These are phyloP conservation scores for Leptomonas seymouri DNA, from an alignment of 208 protist genomes.

Conservation along the genomic window DNA sequence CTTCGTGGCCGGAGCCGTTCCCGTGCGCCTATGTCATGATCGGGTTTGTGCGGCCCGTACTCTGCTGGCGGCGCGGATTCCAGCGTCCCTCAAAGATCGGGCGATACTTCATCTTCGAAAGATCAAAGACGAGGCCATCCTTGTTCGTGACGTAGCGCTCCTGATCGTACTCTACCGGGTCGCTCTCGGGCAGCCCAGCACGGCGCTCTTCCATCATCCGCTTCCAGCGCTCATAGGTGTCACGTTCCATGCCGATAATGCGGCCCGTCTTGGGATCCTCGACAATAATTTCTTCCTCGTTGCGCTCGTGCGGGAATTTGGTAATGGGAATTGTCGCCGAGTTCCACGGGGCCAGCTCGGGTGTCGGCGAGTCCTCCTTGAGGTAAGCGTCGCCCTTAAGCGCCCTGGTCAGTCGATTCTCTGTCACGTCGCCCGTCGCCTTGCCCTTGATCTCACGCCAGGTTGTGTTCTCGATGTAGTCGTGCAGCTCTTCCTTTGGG, in stretches of 20 bases:
- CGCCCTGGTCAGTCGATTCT: constrained; percentile 53
- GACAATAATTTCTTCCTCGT: constrained; percentile 86
- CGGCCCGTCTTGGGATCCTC: constrained; percentile 89
- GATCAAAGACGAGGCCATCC: constrained; percentile 84
- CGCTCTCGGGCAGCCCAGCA: constrained; percentile 63
- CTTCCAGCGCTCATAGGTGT: constrained; percentile 84
- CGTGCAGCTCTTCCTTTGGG: constrained; percentile 83
- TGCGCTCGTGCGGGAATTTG: constrained; percentile 85
- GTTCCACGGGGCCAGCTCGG: constrained; percentile 81
- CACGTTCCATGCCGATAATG: constrained; percentile 86
- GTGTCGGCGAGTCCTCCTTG: constrained; percentile 57
- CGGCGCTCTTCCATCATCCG: constrained; percentile 85
- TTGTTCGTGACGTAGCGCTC: constrained; percentile 90
- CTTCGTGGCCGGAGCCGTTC: not conserved
- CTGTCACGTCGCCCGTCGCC: constrained; percentile 56
- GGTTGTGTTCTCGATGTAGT: constrained; percentile 91
- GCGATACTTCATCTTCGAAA: constrained; percentile 89
- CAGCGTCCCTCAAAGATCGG: constrained; percentile 87
- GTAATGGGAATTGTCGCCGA: constrained; percentile 85
- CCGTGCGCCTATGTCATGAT: constrained; percentile 66
- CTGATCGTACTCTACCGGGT: constrained; percentile 90
- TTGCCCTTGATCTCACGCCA: constrained; percentile 78
- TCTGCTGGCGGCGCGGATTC: constrained; percentile 81
- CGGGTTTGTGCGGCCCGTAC: constrained; percentile 84
- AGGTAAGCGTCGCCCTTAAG: constrained; percentile 16